A percentile compares a stretch with the other conserved stretches of the same genome.
phyloP scores from a whole-genome alignment of 257 asterid species.

The Linaria vulgaris region DNA sequence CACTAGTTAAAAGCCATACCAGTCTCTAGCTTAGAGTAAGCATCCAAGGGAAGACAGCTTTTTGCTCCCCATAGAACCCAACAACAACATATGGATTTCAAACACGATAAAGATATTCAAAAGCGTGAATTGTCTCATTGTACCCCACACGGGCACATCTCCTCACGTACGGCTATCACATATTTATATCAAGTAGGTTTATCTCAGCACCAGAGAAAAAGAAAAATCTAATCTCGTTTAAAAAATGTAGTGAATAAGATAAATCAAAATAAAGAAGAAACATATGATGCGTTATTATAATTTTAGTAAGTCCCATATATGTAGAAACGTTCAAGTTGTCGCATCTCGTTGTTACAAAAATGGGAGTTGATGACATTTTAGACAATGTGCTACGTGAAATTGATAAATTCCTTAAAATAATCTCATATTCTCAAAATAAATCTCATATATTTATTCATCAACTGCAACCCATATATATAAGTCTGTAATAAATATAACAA shows the following conservation, averaged over 20 bases:
- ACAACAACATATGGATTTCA: constrained; percentile 33
- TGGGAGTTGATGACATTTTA: no score
- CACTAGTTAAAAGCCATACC: constrained; percentile 30
- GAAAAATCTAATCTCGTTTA: neutral
- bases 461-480: no score
- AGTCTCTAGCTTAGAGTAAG: constrained; percentile 29
- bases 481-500: no score
- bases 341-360: no score
- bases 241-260: neutral
- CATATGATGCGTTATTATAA: no score
- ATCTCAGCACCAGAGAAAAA: neutral
- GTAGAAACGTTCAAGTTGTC: no score
- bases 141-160: constrained; percentile 39
- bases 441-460: no score
- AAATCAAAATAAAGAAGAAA: neutral
- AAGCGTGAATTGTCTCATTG: constrained; percentile 26
- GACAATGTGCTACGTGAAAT: no score
- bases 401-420: no score
- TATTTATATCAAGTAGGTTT: constrained; percentile 27
- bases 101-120: constrained; percentile 25
- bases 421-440: no score
- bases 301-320: neutral
- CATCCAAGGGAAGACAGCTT: constrained; percentile 41
- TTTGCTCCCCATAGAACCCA: constrained; percentile 41
- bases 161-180: constrained; percentile 17